Percentiles rank a stretch among this genome's conserved stretches.
phyloP scores from a whole-genome alignment of 345 rosid species.

The Melaleuca alternifolia region DNA sequence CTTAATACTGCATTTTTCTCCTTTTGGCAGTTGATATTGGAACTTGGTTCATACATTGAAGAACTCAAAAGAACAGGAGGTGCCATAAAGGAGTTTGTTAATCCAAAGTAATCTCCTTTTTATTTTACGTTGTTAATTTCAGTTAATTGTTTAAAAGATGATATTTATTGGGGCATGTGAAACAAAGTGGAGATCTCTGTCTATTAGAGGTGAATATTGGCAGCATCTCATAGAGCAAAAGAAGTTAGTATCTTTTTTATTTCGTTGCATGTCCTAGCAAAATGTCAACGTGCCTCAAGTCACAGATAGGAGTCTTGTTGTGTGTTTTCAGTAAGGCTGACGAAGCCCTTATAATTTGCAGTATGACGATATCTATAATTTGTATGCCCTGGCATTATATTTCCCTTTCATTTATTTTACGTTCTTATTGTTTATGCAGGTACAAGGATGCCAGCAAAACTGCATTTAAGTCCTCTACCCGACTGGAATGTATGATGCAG shows the following conservation, averaged over 20 bases:
- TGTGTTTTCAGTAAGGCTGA: neutral
- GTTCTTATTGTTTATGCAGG: conserved; percentile 21
- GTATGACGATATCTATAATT: neutral
- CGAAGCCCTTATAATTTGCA: neutral
- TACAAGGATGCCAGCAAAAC: conserved; percentile 92
- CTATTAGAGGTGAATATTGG: neutral
- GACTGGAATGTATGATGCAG: conserved; percentile 99
- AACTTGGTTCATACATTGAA: conserved; percentile 70
- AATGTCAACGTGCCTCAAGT: neutral
- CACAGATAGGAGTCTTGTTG: neutral
- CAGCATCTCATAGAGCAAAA: neutral
- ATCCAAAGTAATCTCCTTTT: conserved; percentile 67
- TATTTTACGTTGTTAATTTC: neutral
- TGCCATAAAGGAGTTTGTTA: conserved; percentile 91
- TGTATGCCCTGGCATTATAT: neutral
- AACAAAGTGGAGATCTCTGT: neutral
- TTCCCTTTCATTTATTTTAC: neutral
- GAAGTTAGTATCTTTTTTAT: neutral
- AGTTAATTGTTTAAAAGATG: neutral
- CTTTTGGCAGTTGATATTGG: conserved; percentile 63
- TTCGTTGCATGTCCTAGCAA: neutral
- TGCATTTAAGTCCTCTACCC: conserved; percentile 80
- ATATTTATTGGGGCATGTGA: neutral
- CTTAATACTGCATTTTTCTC: neutral
- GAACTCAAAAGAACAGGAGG: conserved; percentile 92